These are phyloP conservation scores for Pseudozyma thailandica DNA, from an alignment of 1,284 basidiomycete genomes.

Conservation along the genomic window DNA sequence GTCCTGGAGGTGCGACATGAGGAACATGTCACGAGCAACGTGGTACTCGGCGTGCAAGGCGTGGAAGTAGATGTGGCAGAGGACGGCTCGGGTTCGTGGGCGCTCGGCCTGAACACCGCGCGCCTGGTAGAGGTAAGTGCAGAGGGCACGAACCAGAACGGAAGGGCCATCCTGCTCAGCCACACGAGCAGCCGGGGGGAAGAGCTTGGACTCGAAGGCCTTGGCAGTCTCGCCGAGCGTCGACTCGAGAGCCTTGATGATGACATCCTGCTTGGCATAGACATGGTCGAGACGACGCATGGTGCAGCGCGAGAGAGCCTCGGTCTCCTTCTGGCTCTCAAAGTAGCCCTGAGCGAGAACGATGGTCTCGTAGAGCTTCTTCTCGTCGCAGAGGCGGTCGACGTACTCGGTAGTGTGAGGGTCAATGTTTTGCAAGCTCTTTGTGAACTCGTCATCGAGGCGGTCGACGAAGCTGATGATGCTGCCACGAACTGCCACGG, in stretches of 20 bases:
- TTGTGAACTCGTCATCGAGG: constrained; percentile 97
- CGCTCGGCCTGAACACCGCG: constrained; percentile 78
- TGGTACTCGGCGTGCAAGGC: constrained; percentile 96
- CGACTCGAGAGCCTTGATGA: constrained; percentile 87
- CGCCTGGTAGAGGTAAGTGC: constrained; percentile 91
- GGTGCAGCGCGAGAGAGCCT: constrained; percentile 75
- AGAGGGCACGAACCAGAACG: constrained; percentile 85
- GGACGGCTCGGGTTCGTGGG: constrained; percentile 93
- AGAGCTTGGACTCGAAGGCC: constrained; percentile 66
- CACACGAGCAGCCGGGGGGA: constrained; percentile 54
- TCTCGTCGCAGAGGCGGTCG: constrained; percentile 85
- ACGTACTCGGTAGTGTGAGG: constrained; percentile 99
- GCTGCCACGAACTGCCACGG: constrained; percentile 64
- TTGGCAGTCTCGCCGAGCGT: constrained; percentile 65
- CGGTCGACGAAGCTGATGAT: constrained; percentile 82
- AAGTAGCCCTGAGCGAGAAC: constrained; percentile 91
- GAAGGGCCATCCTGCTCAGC: constrained; percentile 70
- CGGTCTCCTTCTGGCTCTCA: constrained; percentile 53
- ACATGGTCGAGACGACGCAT: constrained; percentile 97
- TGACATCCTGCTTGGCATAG: constrained; percentile 92
- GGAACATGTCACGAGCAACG: constrained; percentile 94
- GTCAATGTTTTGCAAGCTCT: constrained; percentile 96
- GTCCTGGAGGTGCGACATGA: constrained; percentile 99
- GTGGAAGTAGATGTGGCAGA: constrained; percentile 92
- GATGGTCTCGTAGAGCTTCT: constrained; percentile 90